Percentiles rank a stretch among this genome's conserved stretches.
Conservation (phyloP, 2,329 filamentous ascomycete genomes). For the Trichoderma asperellum region DNA sequence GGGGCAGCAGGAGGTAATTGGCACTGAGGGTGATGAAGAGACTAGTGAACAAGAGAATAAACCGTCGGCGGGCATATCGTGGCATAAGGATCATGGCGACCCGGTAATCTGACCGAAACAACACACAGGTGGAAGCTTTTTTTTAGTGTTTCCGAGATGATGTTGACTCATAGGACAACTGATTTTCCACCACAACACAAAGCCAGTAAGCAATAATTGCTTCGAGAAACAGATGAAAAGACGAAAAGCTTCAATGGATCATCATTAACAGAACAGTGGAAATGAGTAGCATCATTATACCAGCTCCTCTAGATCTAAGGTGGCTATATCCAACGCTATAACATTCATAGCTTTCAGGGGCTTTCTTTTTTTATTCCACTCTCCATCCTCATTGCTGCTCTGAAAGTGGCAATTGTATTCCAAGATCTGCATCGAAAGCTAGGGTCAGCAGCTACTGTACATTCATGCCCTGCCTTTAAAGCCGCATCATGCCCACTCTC, state of each 20-base stretch:
- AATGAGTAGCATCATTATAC: not conserved
- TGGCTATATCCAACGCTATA: not conserved
- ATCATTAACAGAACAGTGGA: not conserved
- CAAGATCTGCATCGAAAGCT: not conserved
- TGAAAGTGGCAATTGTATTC: not conserved
- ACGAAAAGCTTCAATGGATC: not conserved
- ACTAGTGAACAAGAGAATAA: conserved; percentile 34
- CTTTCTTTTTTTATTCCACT: not conserved
- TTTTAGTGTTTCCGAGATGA: not conserved
- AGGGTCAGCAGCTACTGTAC: not conserved
- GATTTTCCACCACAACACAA: not conserved
- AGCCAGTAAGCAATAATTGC: not conserved
- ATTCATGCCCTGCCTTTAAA: not conserved
- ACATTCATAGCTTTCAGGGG: not conserved
- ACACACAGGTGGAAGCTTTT: not conserved
- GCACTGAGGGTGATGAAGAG: conserved; percentile 36
- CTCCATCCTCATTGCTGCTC: not conserved
- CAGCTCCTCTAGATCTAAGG: not conserved
- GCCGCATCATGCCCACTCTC: not conserved
- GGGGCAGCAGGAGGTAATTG: conserved; percentile 40
- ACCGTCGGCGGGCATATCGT: conserved; percentile 39
- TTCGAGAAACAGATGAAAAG: not conserved
- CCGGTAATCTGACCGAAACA: not conserved
- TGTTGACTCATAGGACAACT: not conserved
- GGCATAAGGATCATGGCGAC: conserved; percentile 34